Percentiles rank a stretch among this genome's conserved stretches.
Conservation (phyloP, 768 basidiomycete species). For the Sistotremastrum niveocremeum region DNA sequence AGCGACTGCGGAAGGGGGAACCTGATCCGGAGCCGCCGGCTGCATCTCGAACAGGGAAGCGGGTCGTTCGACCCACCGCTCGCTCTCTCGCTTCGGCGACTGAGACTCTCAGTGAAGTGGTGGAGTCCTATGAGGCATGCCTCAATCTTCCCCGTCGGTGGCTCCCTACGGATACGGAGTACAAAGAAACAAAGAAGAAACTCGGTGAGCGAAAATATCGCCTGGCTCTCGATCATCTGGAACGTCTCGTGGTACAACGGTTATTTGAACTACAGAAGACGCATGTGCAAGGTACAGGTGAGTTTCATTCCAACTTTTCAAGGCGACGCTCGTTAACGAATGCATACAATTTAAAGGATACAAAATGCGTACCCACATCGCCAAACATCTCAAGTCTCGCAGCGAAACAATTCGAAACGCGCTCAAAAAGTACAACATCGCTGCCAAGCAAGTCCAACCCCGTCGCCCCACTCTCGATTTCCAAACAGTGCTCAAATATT, state of each 20-base stretch:
- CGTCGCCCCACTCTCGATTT: conserved; percentile 5
- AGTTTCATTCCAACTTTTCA: neutral
- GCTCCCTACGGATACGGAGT: conserved; percentile 4
- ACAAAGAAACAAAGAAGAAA: conserved; percentile 4
- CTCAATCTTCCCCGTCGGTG: conserved; percentile 8
- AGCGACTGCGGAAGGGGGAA: no score
- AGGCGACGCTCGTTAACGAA: neutral
- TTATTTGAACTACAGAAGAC: conserved; percentile 20
- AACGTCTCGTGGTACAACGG: conserved; percentile 17
- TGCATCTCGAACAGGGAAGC: no score
- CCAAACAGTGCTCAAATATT: conserved; percentile 6
- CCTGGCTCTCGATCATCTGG: conserved; percentile 15
- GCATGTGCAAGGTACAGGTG: conserved; percentile 13
- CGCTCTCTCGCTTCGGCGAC: no score
- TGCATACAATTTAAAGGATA: conserved; percentile 21
- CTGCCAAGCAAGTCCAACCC: conserved; percentile 10
- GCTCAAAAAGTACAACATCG: conserved; percentile 18
- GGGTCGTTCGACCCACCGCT: no score
- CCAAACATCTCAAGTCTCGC: conserved; percentile 18
- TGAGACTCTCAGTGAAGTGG: conserved; percentile 16
- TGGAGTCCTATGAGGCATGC: conserved; percentile 3
- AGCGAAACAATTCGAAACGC: conserved; percentile 20
- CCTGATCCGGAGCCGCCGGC: no score
- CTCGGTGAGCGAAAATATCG: conserved; percentile 7
- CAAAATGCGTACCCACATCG: conserved; percentile 20